These are phyloP conservation scores for Pleurozium schreberi DNA, from an alignment of 225 moss, liverwort and hornwort species.

Conservation along the genomic window DNA sequence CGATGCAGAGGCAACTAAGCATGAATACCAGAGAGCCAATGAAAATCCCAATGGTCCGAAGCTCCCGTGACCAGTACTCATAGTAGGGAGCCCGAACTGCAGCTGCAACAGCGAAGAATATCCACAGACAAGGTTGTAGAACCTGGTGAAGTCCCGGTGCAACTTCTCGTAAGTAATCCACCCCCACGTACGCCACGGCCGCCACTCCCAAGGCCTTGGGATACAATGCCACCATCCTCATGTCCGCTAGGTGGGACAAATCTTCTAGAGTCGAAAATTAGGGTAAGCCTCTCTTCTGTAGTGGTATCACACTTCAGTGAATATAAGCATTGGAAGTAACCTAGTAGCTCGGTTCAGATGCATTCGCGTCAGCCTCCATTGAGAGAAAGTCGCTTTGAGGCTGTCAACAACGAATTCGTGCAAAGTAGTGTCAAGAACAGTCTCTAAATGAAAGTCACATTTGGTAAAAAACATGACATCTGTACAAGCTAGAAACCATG, in stretches of 20 bases:
- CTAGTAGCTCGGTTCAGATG: too few relatives aligned
- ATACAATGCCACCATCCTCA: background rate
- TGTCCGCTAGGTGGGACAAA: background rate
- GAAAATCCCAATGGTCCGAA: constrained; percentile 49
- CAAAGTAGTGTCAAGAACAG: background rate
- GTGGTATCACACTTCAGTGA: background rate
- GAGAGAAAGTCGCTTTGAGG: background rate
- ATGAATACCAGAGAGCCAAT: constrained; percentile 60
- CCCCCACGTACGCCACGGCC: constrained; percentile 64
- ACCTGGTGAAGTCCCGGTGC: constrained; percentile 42
- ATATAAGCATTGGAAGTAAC: background rate
- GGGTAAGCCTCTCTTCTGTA: background rate
- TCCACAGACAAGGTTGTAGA: constrained; percentile 73
- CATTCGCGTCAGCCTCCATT: background rate
- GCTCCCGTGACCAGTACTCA: constrained; percentile 67
- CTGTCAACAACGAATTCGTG: background rate
- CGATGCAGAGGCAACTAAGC: constrained; percentile 57
- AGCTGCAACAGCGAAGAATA: constrained; percentile 60
- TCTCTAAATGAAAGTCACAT: background rate
- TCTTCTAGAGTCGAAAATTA: background rate
- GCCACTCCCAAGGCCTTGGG: constrained; percentile 66
- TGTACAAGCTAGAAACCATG: background rate
- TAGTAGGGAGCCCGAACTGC: constrained; percentile 61
- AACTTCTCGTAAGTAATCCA: constrained; percentile 53
- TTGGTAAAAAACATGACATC: background rate